Evolutionary conservation across 805 yeast genomes (phyloP).

Genomic region (Lipomyces anomalus): DNA sequence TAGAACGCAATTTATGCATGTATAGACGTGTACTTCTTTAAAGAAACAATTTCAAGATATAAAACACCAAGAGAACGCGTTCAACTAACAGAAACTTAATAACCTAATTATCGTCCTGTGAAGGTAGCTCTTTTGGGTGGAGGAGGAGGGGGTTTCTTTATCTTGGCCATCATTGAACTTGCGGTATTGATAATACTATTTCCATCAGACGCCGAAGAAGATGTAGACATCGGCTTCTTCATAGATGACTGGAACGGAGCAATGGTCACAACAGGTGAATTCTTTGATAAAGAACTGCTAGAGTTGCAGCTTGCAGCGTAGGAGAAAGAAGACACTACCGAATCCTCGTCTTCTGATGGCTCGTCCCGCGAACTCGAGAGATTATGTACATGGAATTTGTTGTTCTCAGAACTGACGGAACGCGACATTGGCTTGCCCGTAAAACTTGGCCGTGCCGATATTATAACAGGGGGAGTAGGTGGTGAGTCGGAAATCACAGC

Average conservation of each 20-base stretch:
- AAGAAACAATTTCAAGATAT: neutral
- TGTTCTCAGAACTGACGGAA: neutral
- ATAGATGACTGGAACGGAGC: conserved; percentile 21
- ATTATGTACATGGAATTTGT: conserved; percentile 10
- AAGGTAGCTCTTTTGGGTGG: conserved; percentile 23
- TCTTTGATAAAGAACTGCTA: too few relatives aligned
- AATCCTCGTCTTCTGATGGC: conserved; percentile 6
- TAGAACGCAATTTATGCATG: too few relatives aligned
- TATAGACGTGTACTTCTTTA: too few relatives aligned
- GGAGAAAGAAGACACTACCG: too few relatives aligned
- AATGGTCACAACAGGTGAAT: conserved; percentile 7
- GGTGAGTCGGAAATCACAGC: conserved; percentile 23
- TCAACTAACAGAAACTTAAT: too few relatives aligned
- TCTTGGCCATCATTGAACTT: neutral
- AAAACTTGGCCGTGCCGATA: conserved; percentile 8
- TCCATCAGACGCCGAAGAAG: neutral
- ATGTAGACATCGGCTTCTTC: conserved; percentile 11
- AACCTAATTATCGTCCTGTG: too few relatives aligned
- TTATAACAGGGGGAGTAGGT: neutral
- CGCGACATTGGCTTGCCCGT: neutral
- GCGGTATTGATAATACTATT: neutral
- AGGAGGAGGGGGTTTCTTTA: conserved; percentile 22
- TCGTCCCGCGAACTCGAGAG: conserved; percentile 1
- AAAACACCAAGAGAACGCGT: too few relatives aligned
- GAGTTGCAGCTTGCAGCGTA: too few relatives aligned